These are phyloP conservation scores for Penicillium sp. DNA, from an alignment of 2,329 filamentous ascomycete species.

Conservation along the genomic window DNA sequence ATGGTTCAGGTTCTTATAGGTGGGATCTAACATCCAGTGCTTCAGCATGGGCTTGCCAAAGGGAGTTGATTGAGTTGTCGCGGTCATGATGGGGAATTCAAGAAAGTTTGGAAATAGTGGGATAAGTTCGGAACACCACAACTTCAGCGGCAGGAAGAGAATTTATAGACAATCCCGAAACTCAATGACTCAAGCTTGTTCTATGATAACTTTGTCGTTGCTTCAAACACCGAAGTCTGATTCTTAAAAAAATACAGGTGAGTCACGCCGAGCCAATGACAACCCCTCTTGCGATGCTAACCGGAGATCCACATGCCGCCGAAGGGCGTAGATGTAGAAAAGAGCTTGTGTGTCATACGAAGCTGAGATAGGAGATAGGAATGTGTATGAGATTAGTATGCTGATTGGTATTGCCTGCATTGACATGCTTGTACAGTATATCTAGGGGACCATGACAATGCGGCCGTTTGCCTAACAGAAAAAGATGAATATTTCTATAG, in stretches of 20 bases:
- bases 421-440: background rate
- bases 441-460: background rate
- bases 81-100: slow-evolving; percentile 3
- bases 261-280: slow-evolving; percentile 7
- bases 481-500: background rate
- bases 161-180: background rate
- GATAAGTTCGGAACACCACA: background rate
- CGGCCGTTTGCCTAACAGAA: background rate
- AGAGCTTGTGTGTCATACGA: background rate
- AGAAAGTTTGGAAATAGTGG: background rate
- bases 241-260: background rate
- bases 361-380: background rate
- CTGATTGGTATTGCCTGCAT: background rate
- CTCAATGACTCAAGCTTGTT: background rate
- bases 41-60: slow-evolving; percentile 59
- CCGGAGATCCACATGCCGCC: slow-evolving; percentile 9
- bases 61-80: slow-evolving; percentile 24
- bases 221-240: background rate
- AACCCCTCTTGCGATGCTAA: background rate
- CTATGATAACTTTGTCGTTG: background rate
- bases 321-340: slow-evolving; percentile 27
- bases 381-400: background rate
- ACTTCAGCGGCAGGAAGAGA: background rate
- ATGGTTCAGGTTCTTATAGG: slow-evolving; percentile 76
- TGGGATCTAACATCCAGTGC: slow-evolving; percentile 67